Conservation (phyloP, 2,329 filamentous ascomycete species). For the Arthrobotrys musiformis region DNA sequence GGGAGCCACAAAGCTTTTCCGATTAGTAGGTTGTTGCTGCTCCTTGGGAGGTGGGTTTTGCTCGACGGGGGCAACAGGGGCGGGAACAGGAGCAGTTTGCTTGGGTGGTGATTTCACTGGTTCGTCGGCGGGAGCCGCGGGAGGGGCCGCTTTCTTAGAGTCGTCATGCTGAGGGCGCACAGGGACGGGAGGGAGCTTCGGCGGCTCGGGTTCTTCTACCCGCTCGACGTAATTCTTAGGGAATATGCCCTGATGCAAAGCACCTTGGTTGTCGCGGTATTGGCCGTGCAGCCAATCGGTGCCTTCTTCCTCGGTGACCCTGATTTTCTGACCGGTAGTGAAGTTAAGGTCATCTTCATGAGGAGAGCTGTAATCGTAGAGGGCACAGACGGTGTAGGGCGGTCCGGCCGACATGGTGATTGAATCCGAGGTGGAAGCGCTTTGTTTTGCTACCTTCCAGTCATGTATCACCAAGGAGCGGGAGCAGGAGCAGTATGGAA, state of each 20-base stretch:
- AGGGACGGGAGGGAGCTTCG: slow-evolving; percentile 52
- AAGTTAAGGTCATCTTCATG: slow-evolving; percentile 97
- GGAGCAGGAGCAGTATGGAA: background rate
- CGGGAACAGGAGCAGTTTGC: background rate
- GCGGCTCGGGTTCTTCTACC: slow-evolving; percentile 56
- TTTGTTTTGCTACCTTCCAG: background rate
- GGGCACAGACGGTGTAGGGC: slow-evolving; percentile 92
- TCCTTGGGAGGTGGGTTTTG: slow-evolving; percentile 17
- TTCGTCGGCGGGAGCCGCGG: slow-evolving; percentile 23
- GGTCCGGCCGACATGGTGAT: slow-evolving; percentile 62
- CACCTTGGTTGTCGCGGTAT: slow-evolving; percentile 80
- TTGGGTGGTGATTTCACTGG: background rate
- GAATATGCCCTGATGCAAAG: slow-evolving; percentile 85
- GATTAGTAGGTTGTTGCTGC: slow-evolving; percentile 6
- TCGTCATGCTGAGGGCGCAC: slow-evolving; percentile 57
- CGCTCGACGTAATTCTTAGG: slow-evolving; percentile 93
- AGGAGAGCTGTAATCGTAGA: slow-evolving; percentile 91
- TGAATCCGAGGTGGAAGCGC: background rate
- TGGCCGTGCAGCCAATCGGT: slow-evolving; percentile 93
- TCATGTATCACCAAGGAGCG: background rate
- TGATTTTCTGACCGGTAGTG: slow-evolving; percentile 84
- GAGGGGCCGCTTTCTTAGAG: slow-evolving; percentile 19
- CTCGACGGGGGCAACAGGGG: slow-evolving; percentile 4
- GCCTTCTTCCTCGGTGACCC: slow-evolving; percentile 91
- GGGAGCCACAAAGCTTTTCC: slow-evolving; percentile 50